These are phyloP conservation scores for Cyclotella kingstonii DNA, from an alignment of 108 stramenopile species.

Conservation along the genomic window DNA sequence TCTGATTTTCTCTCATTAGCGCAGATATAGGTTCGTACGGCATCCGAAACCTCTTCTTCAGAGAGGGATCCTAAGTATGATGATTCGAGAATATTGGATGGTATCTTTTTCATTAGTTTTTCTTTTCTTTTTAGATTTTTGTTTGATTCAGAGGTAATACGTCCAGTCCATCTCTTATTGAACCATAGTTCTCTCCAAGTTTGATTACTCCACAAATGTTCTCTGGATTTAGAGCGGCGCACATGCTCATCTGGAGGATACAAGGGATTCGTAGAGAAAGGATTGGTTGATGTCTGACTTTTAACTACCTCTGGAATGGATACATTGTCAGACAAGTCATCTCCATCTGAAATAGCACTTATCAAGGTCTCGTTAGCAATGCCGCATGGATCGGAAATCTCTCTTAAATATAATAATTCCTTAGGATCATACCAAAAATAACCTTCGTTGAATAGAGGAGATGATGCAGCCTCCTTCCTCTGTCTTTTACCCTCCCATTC, in stretches of 20 bases:
- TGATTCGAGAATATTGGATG: conserved; percentile 45
- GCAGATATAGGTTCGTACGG: conserved; percentile 49
- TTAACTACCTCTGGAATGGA: conserved; percentile 13
- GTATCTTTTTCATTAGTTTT: conserved; percentile 30
- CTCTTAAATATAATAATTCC: conserved; percentile 41
- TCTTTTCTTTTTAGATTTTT: conserved; percentile 25
- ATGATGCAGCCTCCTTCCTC: conserved; percentile 28
- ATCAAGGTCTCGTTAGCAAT: conserved; percentile 22
- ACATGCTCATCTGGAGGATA: conserved; percentile 41
- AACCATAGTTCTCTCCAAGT: conserved; percentile 73
- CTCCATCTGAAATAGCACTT: conserved; percentile 17
- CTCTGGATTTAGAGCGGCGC: conserved; percentile 51
- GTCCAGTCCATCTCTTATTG: conserved; percentile 64
- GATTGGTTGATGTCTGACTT: conserved; percentile 35
- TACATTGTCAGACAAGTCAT: conserved; percentile 23
- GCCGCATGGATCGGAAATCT: conserved; percentile 39
- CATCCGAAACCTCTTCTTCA: conserved; percentile 67
- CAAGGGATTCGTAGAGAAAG: conserved; percentile 52
- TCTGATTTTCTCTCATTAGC: conserved; percentile 48
- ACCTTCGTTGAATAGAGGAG: conserved; percentile 31
- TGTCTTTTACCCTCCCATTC: conserved; percentile 62
- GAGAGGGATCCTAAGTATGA: conserved; percentile 51
- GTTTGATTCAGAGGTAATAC: conserved; percentile 6
- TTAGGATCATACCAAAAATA: conserved; percentile 43
- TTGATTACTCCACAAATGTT: conserved; percentile 58